Evolutionary conservation across 2,329 filamentous ascomycete species (phyloP).

Genomic region (Dothideomycetes sp.): DNA sequence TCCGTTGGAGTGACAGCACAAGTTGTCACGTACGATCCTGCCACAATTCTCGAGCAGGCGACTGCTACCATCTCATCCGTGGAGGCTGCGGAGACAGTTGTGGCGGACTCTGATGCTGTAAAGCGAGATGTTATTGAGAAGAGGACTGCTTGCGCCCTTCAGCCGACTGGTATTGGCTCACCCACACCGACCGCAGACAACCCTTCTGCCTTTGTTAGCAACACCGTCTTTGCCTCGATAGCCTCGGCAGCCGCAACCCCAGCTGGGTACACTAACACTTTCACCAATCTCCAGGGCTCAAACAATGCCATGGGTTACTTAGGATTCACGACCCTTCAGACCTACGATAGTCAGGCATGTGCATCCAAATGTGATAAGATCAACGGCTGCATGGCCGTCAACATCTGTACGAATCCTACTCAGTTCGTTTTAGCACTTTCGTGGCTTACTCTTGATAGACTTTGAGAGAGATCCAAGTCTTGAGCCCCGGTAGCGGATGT

Average conservation of each 20-base stretch:
- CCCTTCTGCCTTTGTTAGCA: slow-evolving; percentile 6
- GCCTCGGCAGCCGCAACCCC: slow-evolving; percentile 10
- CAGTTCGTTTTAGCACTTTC: neutral
- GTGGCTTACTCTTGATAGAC: slow-evolving; percentile 8
- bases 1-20: slow-evolving; percentile 9
- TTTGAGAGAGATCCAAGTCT: slow-evolving; percentile 27
- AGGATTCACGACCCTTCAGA: slow-evolving; percentile 11
- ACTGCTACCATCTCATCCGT: slow-evolving; percentile 9
- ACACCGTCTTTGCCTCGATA: slow-evolving; percentile 8
- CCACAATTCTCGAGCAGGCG: slow-evolving; percentile 12
- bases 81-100: too few species aligned
- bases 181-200: slow-evolving; percentile 9
- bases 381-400: slow-evolving; percentile 11
- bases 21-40: slow-evolving; percentile 13
- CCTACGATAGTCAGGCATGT: slow-evolving; percentile 8
- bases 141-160: slow-evolving; percentile 7
- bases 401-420: slow-evolving; percentile 5
- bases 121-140: too few species aligned
- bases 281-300: slow-evolving; percentile 9
- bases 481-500: too few species aligned
- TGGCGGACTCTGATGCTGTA: too few species aligned
- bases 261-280: slow-evolving; percentile 8
- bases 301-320: slow-evolving; percentile 14
- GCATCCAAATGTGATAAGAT: slow-evolving; percentile 10
- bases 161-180: slow-evolving; percentile 7